Evolutionary conservation across 2,329 filamentous ascomycete genomes (phyloP).

Genomic region (Dendrostoma leiphaemia): DNA sequence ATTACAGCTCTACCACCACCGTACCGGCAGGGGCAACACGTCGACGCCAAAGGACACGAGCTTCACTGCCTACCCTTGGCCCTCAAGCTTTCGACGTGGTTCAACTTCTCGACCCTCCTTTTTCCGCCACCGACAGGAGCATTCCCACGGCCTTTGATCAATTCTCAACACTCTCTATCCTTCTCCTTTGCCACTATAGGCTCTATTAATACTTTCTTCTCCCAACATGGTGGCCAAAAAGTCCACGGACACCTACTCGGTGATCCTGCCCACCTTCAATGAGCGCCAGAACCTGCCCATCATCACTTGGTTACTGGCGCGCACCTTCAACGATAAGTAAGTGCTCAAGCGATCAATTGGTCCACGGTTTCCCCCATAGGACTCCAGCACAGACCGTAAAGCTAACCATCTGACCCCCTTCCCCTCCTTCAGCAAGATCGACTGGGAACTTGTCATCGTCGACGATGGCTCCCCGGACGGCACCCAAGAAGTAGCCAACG

Average conservation of each 20-base stretch:
- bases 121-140: constrained; percentile 8
- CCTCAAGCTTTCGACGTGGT: not conserved
- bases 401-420: not conserved
- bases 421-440: constrained; percentile 64
- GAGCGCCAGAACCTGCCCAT: constrained; percentile 97
- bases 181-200: not conserved
- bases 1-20: too few species aligned
- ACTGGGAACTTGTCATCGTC: constrained; percentile 97
- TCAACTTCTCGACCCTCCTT: constrained; percentile 16
- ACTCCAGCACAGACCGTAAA: too few species aligned
- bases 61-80: not conserved
- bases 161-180: constrained; percentile 20
- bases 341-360: too few species aligned
- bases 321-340: constrained; percentile 86
- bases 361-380: too few species aligned
- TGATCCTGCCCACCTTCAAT: constrained; percentile 98
- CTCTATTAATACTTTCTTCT: constrained; percentile 5
- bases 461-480: constrained; percentile 97
- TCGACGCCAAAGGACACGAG: constrained; percentile 2
- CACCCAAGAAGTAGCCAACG: constrained; percentile 84
- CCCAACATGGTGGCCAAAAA: constrained; percentile 50
- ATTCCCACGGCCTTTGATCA: not conserved
- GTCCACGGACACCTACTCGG: constrained; percentile 78
- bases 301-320: constrained; percentile 89
- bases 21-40: too few species aligned